These are phyloP conservation scores for Apiospora rasikravindrae DNA, from an alignment of 2,329 filamentous ascomycete genomes.

Conservation along the genomic window DNA sequence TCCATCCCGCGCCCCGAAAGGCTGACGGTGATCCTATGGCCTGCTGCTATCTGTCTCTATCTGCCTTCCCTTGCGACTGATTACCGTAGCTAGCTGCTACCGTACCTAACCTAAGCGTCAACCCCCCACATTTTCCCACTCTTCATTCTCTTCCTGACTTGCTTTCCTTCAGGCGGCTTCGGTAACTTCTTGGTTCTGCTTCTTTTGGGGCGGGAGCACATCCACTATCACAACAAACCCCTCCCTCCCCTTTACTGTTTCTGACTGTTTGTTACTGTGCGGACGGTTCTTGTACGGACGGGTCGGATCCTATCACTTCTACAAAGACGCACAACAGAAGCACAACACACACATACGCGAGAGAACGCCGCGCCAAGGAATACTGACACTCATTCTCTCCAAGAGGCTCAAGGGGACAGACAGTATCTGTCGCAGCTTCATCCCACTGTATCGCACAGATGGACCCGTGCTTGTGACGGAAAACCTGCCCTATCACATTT, in stretches of 20 bases:
- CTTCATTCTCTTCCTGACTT: slow-evolving; percentile 2
- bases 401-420: neutral
- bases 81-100: too few relatives aligned
- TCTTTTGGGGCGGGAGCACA: neutral
- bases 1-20: slow-evolving; percentile 16
- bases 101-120: neutral
- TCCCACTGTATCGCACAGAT: slow-evolving; percentile 12
- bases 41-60: neutral
- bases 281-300: neutral
- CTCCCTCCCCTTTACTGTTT: slow-evolving; percentile 13
- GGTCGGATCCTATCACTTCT: neutral
- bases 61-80: too few relatives aligned
- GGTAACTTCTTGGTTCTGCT: neutral
- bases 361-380: neutral
- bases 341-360: neutral
- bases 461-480: slow-evolving; percentile 10
- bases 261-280: slow-evolving; percentile 7
- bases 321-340: neutral
- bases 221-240: slow-evolving; percentile 10
- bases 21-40: slow-evolving; percentile 4
- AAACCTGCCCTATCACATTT: neutral
- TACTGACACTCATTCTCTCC: neutral
- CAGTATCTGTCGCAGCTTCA: slow-evolving; percentile 15
- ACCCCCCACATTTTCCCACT: slow-evolving; percentile 9
- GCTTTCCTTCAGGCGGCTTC: neutral